A percentile compares a stretch with the other conserved stretches of the same genome.
Evolutionary conservation across 148 eudicot genomes (phyloP).

Genomic region (Rhododendron williamsianum): DNA sequence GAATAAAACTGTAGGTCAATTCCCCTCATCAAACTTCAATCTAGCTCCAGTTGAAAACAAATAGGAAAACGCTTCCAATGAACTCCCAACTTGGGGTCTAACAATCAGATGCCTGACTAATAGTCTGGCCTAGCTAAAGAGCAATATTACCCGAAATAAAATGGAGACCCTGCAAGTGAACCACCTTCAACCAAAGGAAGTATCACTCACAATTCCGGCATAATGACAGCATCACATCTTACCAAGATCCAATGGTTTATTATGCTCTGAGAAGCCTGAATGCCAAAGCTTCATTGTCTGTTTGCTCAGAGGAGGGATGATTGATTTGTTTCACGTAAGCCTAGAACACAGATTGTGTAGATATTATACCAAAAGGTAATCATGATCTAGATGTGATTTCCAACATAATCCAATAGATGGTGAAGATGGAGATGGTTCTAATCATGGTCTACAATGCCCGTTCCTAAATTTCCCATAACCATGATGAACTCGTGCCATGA

Average conservation of each 20-base stretch:
- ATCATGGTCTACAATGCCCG: conserved; percentile 2
- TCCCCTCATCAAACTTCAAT: neutral
- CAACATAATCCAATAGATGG: neutral
- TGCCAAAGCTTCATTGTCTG: conserved; percentile 13
- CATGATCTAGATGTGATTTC: conserved; percentile 11
- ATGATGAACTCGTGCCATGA: conserved; percentile 15
- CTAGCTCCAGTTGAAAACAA: conserved; percentile 5
- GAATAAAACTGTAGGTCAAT: neutral
- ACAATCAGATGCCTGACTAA: neutral
- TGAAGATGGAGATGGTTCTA: neutral
- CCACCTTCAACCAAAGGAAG: conserved; percentile 13
- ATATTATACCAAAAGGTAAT: conserved; percentile 7
- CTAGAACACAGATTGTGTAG: conserved; percentile 4
- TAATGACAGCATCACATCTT: conserved; percentile 25
- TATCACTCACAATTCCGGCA: conserved; percentile 30
- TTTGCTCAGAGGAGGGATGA: neutral
- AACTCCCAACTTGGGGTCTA: neutral
- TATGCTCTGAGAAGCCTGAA: conserved; percentile 27
- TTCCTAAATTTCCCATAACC: neutral
- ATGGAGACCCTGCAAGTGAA: conserved; percentile 11
- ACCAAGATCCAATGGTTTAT: conserved; percentile 18
- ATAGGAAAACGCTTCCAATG: neutral
- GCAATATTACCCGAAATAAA: conserved; percentile 17
- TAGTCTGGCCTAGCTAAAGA: conserved; percentile 8
- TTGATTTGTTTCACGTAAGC: neutral